These are phyloP conservation scores for Blastobotrys attinorum DNA, from an alignment of 805 yeast genomes.

Conservation along the genomic window DNA sequence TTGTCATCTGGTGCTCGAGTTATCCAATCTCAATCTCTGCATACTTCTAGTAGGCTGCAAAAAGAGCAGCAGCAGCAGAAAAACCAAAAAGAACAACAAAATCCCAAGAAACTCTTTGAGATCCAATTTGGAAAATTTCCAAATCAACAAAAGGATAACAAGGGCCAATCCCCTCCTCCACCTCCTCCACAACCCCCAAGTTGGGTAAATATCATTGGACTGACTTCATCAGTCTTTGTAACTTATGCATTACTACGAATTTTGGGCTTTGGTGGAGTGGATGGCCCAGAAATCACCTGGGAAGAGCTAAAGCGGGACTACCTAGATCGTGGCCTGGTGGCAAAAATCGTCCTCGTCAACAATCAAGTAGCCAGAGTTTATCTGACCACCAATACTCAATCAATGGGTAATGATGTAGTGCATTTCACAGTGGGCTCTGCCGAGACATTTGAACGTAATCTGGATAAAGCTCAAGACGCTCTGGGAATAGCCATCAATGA, in stretches of 20 bases:
- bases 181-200: constrained; percentile 3
- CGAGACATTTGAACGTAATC: constrained; percentile 75
- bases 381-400: constrained; percentile 43
- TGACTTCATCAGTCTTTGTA: constrained; percentile 1
- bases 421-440: constrained; percentile 82
- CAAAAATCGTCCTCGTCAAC: constrained; percentile 67
- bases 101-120: constrained; percentile 4
- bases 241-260: background rate
- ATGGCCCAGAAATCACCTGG: constrained; percentile 59
- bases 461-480: constrained; percentile 69
- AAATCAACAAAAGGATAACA: background rate
- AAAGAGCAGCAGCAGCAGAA: constrained; percentile 1
- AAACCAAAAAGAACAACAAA: background rate
- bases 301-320: constrained; percentile 79
- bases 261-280: constrained; percentile 2
- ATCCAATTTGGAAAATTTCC: constrained; percentile 4
- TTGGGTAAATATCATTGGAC: constrained; percentile 5
- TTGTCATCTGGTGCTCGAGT: too few species aligned
- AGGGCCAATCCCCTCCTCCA: background rate
- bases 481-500: constrained; percentile 51
- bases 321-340: constrained; percentile 71
- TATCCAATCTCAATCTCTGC: too few species aligned
- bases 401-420: constrained; percentile 37
- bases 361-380: constrained; percentile 66
- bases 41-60: too few species aligned